Conservation (phyloP, 2,329 filamentous ascomycete genomes). For the Phaeosphaeria sp. region DNA sequence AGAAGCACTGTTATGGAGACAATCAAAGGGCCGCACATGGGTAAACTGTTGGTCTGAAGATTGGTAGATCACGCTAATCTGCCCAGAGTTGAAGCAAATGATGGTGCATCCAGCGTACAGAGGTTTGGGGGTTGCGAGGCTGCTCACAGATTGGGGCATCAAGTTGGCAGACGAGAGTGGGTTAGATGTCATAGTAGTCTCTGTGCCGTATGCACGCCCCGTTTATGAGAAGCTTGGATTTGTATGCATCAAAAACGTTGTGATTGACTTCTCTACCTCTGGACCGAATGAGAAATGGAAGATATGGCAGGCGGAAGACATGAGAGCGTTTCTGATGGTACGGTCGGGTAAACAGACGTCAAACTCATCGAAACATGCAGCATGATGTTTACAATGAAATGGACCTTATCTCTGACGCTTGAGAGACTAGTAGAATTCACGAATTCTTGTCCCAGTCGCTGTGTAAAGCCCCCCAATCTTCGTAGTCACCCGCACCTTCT, state of each 20-base stretch:
- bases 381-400: background rate
- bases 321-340: conserved; percentile 8
- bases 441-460: too few species aligned
- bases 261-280: conserved; percentile 5
- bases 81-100: conserved; percentile 3
- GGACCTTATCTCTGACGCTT: background rate
- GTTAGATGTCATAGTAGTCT: conserved; percentile 1
- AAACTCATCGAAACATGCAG: background rate
- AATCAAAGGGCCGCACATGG: background rate
- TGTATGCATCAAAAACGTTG: conserved; percentile 3
- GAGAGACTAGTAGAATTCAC: too few species aligned
- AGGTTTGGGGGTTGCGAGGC: background rate
- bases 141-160: conserved; percentile 7
- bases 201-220: conserved; percentile 4
- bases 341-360: background rate
- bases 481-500: too few species aligned
- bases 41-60: background rate
- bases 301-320: conserved; percentile 6
- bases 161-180: conserved; percentile 2
- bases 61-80: background rate
- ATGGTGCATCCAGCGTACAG: conserved; percentile 1
- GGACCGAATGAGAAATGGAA: conserved; percentile 8
- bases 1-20: background rate
- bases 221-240: conserved; percentile 8
- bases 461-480: too few species aligned